Evolutionary conservation across 2,329 filamentous ascomycete species (phyloP).

Genomic region (Eutypa lata): DNA sequence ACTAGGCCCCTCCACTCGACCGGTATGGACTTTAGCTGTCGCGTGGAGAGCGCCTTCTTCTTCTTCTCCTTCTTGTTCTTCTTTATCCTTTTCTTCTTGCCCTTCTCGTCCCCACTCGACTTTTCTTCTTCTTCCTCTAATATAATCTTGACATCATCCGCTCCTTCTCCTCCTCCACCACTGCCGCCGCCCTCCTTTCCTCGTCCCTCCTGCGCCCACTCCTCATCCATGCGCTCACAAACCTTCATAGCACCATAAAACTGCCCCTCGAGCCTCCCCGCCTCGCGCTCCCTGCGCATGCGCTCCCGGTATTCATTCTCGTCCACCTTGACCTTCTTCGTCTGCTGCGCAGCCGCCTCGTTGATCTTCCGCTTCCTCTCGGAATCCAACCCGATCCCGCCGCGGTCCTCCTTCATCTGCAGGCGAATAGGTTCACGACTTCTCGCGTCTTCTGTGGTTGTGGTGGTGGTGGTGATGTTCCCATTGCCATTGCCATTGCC

Average conservation of each 20-base stretch:
- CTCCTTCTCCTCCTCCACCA: conserved; percentile 7
- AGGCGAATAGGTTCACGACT: conserved; percentile 71
- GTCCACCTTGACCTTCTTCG: conserved; percentile 61
- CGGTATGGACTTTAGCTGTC: conserved; percentile 65
- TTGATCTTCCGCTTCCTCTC: conserved; percentile 76
- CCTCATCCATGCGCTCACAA: conserved; percentile 71
- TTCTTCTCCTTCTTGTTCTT: conserved; percentile 21
- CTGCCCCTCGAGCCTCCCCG: conserved; percentile 64
- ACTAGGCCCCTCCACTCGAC: conserved; percentile 78
- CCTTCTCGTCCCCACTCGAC: conserved; percentile 11
- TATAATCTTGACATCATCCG: conserved; percentile 9
- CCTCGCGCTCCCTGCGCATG: conserved; percentile 67
- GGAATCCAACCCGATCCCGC: conserved; percentile 79
- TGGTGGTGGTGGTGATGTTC: neutral
- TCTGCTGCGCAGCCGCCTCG: conserved; percentile 56
- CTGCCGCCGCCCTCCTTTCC: conserved; percentile 5
- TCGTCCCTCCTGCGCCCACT: conserved; percentile 29
- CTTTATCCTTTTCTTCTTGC: conserved; percentile 9
- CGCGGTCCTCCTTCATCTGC: conserved; percentile 72
- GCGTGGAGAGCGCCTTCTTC: conserved; percentile 35
- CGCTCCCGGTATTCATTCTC: conserved; percentile 72
- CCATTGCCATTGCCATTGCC: conserved; percentile 1
- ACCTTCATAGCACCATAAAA: conserved; percentile 78
- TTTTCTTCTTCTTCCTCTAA: conserved; percentile 15
- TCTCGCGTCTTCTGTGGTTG: conserved; percentile 7